Percentiles rank a stretch among this genome's conserved stretches.
These are phyloP conservation scores for Aspergillus oerlinghausenensis DNA, from an alignment of 2,329 filamentous ascomycete species.

Conservation along the genomic window DNA sequence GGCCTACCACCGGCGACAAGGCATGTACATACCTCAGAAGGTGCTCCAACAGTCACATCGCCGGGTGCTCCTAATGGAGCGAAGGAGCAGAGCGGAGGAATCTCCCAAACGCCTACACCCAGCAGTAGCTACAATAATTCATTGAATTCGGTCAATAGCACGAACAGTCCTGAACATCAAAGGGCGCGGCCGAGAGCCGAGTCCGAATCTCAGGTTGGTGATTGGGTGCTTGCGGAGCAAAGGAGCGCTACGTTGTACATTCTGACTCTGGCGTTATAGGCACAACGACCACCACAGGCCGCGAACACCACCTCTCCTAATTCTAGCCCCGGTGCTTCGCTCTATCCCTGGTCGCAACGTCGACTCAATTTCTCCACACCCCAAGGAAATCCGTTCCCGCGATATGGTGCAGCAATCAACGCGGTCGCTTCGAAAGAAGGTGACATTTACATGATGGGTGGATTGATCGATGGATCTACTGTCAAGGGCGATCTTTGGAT, in stretches of 20 bases:
- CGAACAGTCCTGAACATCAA: slow-evolving; percentile 62
- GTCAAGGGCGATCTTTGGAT: slow-evolving; percentile 98
- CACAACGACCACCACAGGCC: slow-evolving; percentile 43
- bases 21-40: slow-evolving; percentile 55
- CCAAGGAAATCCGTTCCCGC: slow-evolving; percentile 82
- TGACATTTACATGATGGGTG: slow-evolving; percentile 96
- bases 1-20: slow-evolving; percentile 51
- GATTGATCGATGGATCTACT: slow-evolving; percentile 87
- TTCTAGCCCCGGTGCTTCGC: slow-evolving; percentile 64
- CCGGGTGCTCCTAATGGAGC: slow-evolving; percentile 46
- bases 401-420: slow-evolving; percentile 96
- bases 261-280: slow-evolving; percentile 12
- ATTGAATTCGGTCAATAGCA: slow-evolving; percentile 64
- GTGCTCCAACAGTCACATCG: slow-evolving; percentile 37
- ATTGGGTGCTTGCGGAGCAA: not conserved
- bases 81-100: slow-evolving; percentile 32
- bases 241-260: not conserved
- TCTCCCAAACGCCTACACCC: slow-evolving; percentile 60
- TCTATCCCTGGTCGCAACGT: slow-evolving; percentile 95
- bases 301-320: slow-evolving; percentile 49
- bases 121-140: slow-evolving; percentile 65
- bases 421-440: slow-evolving; percentile 90
- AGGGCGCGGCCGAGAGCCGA: slow-evolving; percentile 53
- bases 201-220: slow-evolving; percentile 52
- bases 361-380: slow-evolving; percentile 79